A percentile compares a stretch with the other conserved stretches of the same genome.
Conservation (phyloP, 139 green algal species). For the Picochlorum sp. region DNA sequence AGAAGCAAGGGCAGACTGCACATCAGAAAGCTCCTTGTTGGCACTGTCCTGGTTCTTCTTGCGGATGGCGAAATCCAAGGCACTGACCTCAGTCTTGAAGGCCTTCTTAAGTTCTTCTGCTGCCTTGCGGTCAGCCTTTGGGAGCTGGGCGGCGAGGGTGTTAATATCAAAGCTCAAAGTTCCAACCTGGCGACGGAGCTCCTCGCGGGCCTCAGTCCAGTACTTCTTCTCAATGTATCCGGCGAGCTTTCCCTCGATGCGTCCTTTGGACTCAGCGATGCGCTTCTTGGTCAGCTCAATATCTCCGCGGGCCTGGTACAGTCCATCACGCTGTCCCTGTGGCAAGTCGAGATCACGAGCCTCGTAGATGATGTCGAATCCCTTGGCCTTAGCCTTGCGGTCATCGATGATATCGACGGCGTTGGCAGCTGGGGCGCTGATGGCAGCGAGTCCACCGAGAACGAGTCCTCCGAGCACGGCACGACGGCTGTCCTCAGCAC, state of each 20-base stretch:
- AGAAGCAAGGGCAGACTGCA: slow-evolving; percentile 52
- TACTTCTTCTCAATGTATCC: slow-evolving; percentile 74
- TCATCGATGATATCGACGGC: slow-evolving; percentile 78
- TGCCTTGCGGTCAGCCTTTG: slow-evolving; percentile 72
- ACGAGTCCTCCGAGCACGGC: slow-evolving; percentile 61
- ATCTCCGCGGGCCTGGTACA: slow-evolving; percentile 42
- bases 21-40: slow-evolving; percentile 33
- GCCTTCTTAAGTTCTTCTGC: slow-evolving; percentile 53
- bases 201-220: slow-evolving; percentile 76
- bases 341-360: slow-evolving; percentile 76
- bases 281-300: slow-evolving; percentile 59
- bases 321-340: slow-evolving; percentile 62
- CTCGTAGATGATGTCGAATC: slow-evolving; percentile 92
- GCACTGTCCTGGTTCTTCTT: slow-evolving; percentile 69
- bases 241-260: slow-evolving; percentile 67
- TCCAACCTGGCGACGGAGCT: slow-evolving; percentile 72
- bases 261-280: slow-evolving; percentile 57
- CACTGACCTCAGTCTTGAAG: slow-evolving; percentile 69
- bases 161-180: slow-evolving; percentile 88
- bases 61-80: slow-evolving; percentile 75
- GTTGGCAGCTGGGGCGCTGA: slow-evolving; percentile 27
- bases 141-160: slow-evolving; percentile 53
- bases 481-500: slow-evolving; percentile 40
- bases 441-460: slow-evolving; percentile 52
- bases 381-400: slow-evolving; percentile 40